These are phyloP conservation scores for Jackrogersella multiformis DNA, from an alignment of 495 filamentous ascomycete genomes.

Conservation along the genomic window DNA sequence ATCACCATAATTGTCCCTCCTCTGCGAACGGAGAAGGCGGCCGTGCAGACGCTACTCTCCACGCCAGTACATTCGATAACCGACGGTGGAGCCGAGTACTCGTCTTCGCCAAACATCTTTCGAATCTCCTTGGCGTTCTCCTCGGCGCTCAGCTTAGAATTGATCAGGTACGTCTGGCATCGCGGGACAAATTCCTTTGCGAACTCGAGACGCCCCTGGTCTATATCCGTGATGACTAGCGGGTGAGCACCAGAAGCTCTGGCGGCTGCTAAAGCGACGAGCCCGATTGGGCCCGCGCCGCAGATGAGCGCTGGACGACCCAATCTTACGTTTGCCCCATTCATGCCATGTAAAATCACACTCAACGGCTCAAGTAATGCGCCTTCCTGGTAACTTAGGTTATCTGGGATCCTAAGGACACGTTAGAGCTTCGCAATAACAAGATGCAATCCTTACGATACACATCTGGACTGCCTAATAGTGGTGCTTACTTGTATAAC, in stretches of 20 bases:
- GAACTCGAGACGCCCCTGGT: constrained; percentile 64
- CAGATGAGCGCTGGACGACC: constrained; percentile 55
- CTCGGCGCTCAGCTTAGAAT: constrained; percentile 54
- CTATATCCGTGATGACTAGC: constrained; percentile 70
- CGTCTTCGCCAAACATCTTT: constrained; percentile 56
- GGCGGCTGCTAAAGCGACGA: constrained; percentile 60
- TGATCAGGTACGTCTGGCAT: constrained; percentile 63
- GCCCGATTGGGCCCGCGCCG: constrained; percentile 62
- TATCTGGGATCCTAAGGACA: constrained; percentile 49
- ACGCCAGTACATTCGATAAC: constrained; percentile 73
- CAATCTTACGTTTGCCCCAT: constrained; percentile 50
- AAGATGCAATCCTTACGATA: neutral
- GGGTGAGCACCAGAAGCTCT: constrained; percentile 71
- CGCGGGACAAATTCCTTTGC: constrained; percentile 66
- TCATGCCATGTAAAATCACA: constrained; percentile 58
- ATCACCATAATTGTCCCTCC: constrained; percentile 71
- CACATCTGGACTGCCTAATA: neutral
- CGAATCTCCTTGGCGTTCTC: constrained; percentile 64
- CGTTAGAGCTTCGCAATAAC: constrained; percentile 10
- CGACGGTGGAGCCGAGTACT: constrained; percentile 63
- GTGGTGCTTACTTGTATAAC: constrained; percentile 53
- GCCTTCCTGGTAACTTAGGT: constrained; percentile 56
- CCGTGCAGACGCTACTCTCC: constrained; percentile 66
- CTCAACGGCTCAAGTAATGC: constrained; percentile 61
- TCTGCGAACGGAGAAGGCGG: constrained; percentile 63